These are phyloP conservation scores for Pythium pyrilobum DNA, from an alignment of 352 stramenopile genomes.

Conservation along the genomic window DNA sequence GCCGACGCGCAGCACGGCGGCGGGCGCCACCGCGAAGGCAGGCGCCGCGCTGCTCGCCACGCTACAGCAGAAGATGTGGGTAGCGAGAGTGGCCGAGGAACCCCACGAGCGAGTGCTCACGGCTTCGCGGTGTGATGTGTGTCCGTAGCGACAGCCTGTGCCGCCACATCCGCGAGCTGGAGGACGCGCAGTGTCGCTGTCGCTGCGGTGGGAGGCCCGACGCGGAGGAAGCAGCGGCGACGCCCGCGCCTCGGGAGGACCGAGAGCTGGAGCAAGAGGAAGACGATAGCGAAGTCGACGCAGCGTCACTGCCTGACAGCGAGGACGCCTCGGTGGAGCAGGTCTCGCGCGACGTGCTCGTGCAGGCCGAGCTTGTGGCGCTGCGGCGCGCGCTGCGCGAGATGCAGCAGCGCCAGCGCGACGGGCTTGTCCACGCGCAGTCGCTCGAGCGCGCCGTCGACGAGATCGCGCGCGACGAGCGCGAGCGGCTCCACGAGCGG, in stretches of 20 bases:
- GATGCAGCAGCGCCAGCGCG: constrained; percentile 29
- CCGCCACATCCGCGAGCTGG: constrained; percentile 47
- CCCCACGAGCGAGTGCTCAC: not conserved
- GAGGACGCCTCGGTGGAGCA: not conserved
- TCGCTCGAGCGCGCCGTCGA: constrained; percentile 16
- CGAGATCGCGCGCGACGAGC: constrained; percentile 13
- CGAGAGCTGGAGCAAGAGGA: not conserved
- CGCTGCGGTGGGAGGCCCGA: not conserved
- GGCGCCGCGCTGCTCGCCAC: constrained; percentile 27
- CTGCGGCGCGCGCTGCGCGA: constrained; percentile 33
- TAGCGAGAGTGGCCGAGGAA: not conserved
- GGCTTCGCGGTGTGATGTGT: not conserved
- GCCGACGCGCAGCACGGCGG: constrained; percentile 50
- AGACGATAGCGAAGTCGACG: not conserved
- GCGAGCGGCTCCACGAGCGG: constrained; percentile 15
- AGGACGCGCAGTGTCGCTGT: constrained; percentile 18
- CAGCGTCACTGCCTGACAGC: not conserved
- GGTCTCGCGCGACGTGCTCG: constrained; percentile 24
- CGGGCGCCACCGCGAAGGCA: constrained; percentile 17
- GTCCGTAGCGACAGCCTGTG: constrained; percentile 32
- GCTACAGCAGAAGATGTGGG: constrained; percentile 53
- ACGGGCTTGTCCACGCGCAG: constrained; percentile 20
- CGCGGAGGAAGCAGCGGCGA: not conserved
- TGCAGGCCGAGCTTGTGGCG: constrained; percentile 45
- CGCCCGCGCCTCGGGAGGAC: not conserved